phyloP scores from a whole-genome alignment of 2,329 filamentous ascomycete genomes.

The Diplodia seriata region DNA sequence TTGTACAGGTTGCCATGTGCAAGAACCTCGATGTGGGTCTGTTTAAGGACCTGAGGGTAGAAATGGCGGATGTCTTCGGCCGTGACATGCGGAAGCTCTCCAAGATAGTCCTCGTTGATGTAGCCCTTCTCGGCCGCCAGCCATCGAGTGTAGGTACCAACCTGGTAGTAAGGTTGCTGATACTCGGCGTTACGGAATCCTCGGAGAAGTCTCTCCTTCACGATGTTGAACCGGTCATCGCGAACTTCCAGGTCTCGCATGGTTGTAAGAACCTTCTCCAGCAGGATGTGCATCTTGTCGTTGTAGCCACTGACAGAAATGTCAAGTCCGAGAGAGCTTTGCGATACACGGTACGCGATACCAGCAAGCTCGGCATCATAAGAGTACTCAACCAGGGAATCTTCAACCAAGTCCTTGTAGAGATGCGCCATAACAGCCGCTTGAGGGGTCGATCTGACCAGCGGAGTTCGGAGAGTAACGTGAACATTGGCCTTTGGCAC shows the following conservation, averaged over 20 bases:
- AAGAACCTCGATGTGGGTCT: slow-evolving; percentile 86
- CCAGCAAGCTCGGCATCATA: slow-evolving; percentile 96
- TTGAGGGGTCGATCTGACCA: slow-evolving; percentile 79
- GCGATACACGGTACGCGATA: slow-evolving; percentile 78
- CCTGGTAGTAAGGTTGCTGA: slow-evolving; percentile 86
- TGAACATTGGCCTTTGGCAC: slow-evolving; percentile 91
- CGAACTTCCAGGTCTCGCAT: slow-evolving; percentile 85
- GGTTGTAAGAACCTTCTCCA: slow-evolving; percentile 85
- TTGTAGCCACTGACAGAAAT: slow-evolving; percentile 90
- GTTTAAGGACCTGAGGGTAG: slow-evolving; percentile 78
- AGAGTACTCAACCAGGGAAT: slow-evolving; percentile 89
- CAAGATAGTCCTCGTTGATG: slow-evolving; percentile 79
- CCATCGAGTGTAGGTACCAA: slow-evolving; percentile 82
- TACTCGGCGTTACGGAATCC: slow-evolving; percentile 86
- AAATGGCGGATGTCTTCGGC: slow-evolving; percentile 77
- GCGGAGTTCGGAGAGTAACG: slow-evolving; percentile 78
- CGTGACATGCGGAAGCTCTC: slow-evolving; percentile 77
- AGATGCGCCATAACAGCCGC: slow-evolving; percentile 79
- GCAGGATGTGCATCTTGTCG: slow-evolving; percentile 88
- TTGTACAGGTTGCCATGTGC: slow-evolving; percentile 94
- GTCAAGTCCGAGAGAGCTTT: slow-evolving; percentile 75
- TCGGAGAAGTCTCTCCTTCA: slow-evolving; percentile 82
- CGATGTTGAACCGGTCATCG: slow-evolving; percentile 86
- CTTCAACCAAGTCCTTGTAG: slow-evolving; percentile 84
- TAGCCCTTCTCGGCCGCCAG: slow-evolving; percentile 78